Evolutionary conservation across 2,329 filamentous ascomycete genomes (phyloP).

Genomic region (Botrytis tulipae): DNA sequence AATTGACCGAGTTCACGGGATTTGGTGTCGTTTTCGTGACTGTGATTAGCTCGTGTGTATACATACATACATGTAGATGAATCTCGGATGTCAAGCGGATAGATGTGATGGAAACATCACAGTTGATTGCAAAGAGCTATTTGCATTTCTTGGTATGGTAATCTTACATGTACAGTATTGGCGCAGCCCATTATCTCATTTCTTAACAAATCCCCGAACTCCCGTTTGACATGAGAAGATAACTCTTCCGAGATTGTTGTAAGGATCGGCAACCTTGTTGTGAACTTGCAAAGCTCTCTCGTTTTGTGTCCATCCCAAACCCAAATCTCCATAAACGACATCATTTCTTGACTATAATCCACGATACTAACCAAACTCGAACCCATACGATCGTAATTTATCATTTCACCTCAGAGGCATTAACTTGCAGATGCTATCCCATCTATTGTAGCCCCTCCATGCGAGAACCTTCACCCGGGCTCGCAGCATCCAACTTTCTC

Average conservation of each 20-base stretch:
- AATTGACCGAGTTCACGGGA: slow-evolving; percentile 10
- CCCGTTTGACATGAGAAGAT: neutral
- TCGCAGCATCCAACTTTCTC: slow-evolving; percentile 25
- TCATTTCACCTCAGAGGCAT: neutral
- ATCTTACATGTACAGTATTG: slow-evolving; percentile 6
- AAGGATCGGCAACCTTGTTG: neutral
- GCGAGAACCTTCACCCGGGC: slow-evolving; percentile 19
- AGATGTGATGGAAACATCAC: neutral
- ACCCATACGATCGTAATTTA: neutral
- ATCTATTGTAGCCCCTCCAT: slow-evolving; percentile 12
- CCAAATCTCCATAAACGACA: neutral
- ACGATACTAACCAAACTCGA: neutral
- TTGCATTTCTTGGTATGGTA: slow-evolving; percentile 7
- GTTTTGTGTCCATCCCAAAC: neutral
- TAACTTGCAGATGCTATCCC: neutral
- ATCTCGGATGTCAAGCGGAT: neutral
- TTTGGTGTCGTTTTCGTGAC: slow-evolving; percentile 14
- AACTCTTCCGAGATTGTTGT: neutral
- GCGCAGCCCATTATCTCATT: neutral
- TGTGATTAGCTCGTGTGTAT: neutral
- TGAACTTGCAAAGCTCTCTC: neutral
- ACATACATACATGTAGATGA: neutral
- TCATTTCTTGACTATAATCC: neutral
- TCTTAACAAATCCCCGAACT: neutral
- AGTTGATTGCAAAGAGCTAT: neutral